phyloP scores from a whole-genome alignment of 2,329 filamentous ascomycete species.

The Ceratocystis variospora region DNA sequence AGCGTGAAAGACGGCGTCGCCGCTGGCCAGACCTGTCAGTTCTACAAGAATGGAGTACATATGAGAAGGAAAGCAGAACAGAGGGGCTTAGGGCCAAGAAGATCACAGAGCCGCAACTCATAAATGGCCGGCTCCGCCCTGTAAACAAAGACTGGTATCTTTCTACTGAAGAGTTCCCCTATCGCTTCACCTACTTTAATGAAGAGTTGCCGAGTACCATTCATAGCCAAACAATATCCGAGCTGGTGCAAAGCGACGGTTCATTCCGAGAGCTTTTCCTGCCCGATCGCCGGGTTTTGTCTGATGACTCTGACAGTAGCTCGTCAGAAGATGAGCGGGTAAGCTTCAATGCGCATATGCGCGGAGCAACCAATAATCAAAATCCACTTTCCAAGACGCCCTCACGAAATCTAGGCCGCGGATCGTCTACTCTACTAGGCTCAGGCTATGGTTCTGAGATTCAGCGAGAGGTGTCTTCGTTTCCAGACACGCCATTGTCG shows the following conservation, averaged over 20 bases:
- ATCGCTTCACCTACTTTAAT: conserved; percentile 97
- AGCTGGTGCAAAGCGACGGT: conserved; percentile 71
- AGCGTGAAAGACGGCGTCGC: conserved; percentile 38
- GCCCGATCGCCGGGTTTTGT: conserved; percentile 65
- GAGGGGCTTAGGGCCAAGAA: conserved; percentile 76
- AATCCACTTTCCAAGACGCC: conserved; percentile 10
- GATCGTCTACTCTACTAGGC: background rate
- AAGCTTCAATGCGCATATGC: conserved; percentile 18
- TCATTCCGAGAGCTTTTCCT: conserved; percentile 82
- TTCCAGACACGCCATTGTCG: background rate
- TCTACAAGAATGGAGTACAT: conserved; percentile 76
- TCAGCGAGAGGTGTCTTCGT: conserved; percentile 6
- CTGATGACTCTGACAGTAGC: conserved; percentile 53
- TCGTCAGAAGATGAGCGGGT: conserved; percentile 17
- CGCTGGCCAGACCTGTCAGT: conserved; percentile 75
- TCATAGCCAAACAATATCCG: conserved; percentile 88
- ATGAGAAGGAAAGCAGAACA: conserved; percentile 78
- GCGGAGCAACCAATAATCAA: conserved; percentile 13
- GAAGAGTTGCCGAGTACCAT: conserved; percentile 93
- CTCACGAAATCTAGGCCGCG: background rate
- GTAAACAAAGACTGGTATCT: conserved; percentile 71
- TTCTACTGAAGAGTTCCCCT: conserved; percentile 78
- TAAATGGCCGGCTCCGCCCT: conserved; percentile 77
- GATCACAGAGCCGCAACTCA: conserved; percentile 83
- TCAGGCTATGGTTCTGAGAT: background rate